A percentile compares a stretch with the other conserved stretches of the same genome.
These are phyloP conservation scores for Nidularia sp. DNA, from an alignment of 768 basidiomycete genomes.

Conservation along the genomic window DNA sequence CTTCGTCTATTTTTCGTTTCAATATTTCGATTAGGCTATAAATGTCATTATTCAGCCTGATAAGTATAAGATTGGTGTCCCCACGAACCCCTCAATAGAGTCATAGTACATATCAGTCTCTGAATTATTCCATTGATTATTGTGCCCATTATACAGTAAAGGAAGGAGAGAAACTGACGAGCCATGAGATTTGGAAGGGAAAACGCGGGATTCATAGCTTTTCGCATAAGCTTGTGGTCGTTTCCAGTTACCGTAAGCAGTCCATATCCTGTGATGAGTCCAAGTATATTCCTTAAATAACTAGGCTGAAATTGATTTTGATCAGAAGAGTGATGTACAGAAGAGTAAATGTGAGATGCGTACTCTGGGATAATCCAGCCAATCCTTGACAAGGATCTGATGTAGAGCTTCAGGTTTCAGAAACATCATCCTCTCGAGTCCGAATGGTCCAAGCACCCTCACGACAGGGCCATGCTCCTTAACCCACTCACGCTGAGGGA, in stretches of 20 bases:
- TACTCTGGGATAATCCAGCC: slow-evolving; percentile 37
- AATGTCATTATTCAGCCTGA: not conserved
- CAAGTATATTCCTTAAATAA: slow-evolving; percentile 31
- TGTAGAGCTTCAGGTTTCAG: slow-evolving; percentile 34
- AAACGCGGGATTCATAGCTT: slow-evolving; percentile 41
- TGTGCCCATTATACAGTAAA: not conserved
- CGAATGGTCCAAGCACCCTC: slow-evolving; percentile 36
- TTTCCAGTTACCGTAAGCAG: slow-evolving; percentile 38
- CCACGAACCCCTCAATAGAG: slow-evolving; percentile 36
- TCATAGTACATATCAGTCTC: slow-evolving; percentile 50
- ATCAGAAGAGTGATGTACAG: not conserved
- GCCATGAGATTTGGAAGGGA: slow-evolving; percentile 25
- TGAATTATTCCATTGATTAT: slow-evolving; percentile 7
- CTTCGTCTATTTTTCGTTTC: slow-evolving; percentile 16
- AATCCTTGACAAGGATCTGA: slow-evolving; percentile 31
- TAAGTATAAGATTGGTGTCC: not conserved
- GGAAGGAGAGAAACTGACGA: slow-evolving; percentile 3
- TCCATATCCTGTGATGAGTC: slow-evolving; percentile 33
- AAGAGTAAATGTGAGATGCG: slow-evolving; percentile 5
- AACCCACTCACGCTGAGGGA: slow-evolving; percentile 36
- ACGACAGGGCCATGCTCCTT: slow-evolving; percentile 35
- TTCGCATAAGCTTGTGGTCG: slow-evolving; percentile 39
- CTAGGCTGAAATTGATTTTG: slow-evolving; percentile 21
- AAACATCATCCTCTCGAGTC: slow-evolving; percentile 36
- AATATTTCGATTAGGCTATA: slow-evolving; percentile 28